Evolutionary conservation across 768 basidiomycete species (phyloP).

Genomic region (Glaciozyma antarctica): DNA sequence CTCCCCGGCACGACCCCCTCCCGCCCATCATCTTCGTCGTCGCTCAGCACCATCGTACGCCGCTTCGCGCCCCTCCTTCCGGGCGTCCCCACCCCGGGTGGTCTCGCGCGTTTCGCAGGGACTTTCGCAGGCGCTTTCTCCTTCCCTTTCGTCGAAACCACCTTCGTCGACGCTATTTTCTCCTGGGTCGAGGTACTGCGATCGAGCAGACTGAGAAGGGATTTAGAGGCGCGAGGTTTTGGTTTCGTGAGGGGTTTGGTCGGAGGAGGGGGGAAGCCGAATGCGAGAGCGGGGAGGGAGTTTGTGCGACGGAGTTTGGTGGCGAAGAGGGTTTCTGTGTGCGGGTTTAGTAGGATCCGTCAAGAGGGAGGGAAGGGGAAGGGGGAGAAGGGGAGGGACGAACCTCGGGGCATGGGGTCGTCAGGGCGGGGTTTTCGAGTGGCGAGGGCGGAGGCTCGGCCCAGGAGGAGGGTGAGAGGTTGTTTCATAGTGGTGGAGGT

Average conservation of each 20-base stretch:
- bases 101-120: neutral
- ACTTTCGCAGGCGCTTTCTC: no score
- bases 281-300: slow-evolving; percentile 24
- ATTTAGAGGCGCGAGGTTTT: neutral
- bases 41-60: neutral
- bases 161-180: neutral
- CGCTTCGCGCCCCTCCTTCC: no score
- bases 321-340: slow-evolving; percentile 27
- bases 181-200: neutral
- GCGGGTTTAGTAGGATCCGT: no score
- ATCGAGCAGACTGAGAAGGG: neutral
- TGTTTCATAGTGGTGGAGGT: neutral
- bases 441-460: neutral
- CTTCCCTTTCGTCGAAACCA: no score
- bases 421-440: slow-evolving; percentile 22
- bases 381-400: neutral
- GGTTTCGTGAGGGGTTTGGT: neutral
- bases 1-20: neutral
- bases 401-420: slow-evolving; percentile 26
- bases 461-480: slow-evolving; percentile 16
- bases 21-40: neutral
- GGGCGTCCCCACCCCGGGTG: neutral
- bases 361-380: neutral
- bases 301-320: slow-evolving; percentile 22
- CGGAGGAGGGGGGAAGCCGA: neutral